Evolutionary conservation across 305 asterid genomes (phyloP).

Genomic region (Fraxinus paxiana): DNA sequence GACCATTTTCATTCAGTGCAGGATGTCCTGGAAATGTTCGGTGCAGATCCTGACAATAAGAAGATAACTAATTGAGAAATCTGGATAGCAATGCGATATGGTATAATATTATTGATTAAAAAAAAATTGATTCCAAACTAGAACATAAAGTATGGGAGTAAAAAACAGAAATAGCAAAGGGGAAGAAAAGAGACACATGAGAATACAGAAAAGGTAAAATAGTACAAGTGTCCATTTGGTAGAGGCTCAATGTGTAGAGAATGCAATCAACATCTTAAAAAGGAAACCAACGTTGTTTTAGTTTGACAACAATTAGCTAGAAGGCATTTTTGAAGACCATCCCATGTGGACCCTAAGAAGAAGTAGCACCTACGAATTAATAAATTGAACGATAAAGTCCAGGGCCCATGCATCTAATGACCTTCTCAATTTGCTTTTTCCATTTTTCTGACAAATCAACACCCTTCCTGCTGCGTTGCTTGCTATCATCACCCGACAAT

Average conservation of each 20-base stretch:
- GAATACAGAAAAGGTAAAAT: constrained; percentile 23
- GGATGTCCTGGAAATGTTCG: constrained; percentile 99
- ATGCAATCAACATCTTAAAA: constrained; percentile 18
- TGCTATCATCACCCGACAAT: constrained; percentile 30
- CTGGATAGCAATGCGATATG: constrained; percentile 16
- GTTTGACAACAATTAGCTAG: constrained; percentile 27
- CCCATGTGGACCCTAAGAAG: constrained; percentile 71
- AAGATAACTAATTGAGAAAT: constrained; percentile 29
- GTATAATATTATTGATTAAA: background rate
- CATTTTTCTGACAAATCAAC: constrained; percentile 61
- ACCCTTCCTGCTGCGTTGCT: constrained; percentile 32
- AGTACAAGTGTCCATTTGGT: constrained; percentile 27
- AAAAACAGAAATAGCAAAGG: constrained; percentile 16
- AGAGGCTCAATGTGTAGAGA: constrained; percentile 22
- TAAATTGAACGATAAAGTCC: constrained; percentile 82
- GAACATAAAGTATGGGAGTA: constrained; percentile 14
- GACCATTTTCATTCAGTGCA: constrained; percentile 81
- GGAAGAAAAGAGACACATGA: constrained; percentile 6
- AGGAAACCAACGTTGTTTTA: background rate
- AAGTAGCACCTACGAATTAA: constrained; percentile 93
- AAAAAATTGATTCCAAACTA: background rate
- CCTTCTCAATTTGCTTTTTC: constrained; percentile 99
- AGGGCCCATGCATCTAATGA: constrained; percentile 96
- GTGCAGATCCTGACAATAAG: constrained; percentile 66
- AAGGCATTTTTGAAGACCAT: constrained; percentile 47